Evolutionary conservation across 2,329 filamentous ascomycete species (phyloP).

Genomic region (Claviceps arundinis): DNA sequence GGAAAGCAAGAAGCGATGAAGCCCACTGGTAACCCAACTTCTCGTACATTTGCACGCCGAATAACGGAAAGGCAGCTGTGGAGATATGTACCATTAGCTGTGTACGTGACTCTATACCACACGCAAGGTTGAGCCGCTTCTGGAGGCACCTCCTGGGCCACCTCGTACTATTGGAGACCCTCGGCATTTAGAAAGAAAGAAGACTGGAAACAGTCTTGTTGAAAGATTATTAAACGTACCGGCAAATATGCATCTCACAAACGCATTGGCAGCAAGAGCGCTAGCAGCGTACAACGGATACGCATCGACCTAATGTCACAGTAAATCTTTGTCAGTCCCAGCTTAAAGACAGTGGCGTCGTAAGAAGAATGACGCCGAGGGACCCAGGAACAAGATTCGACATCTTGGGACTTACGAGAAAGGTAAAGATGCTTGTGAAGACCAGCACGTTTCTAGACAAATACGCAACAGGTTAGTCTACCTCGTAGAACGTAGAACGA

Average conservation of each 20-base stretch:
- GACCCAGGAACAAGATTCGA: too few species aligned
- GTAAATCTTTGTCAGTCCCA: not conserved
- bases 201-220: not conserved
- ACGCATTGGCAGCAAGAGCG: conserved; percentile 73
- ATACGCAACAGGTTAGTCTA: conserved; percentile 15
- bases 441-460: conserved; percentile 54
- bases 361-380: not conserved
- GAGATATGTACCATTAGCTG: conserved; percentile 5
- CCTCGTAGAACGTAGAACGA: conserved; percentile 1
- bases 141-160: too few species aligned
- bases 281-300: conserved; percentile 64
- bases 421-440: conserved; percentile 79
- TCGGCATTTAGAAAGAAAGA: not conserved
- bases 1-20: conserved; percentile 45
- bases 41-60: conserved; percentile 61
- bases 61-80: conserved; percentile 60
- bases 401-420: conserved; percentile 45
- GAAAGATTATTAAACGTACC: conserved; percentile 24
- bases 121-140: too few species aligned
- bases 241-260: conserved; percentile 65
- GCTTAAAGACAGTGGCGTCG: not conserved
- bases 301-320: conserved; percentile 45
- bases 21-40: conserved; percentile 60
- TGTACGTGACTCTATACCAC: not conserved
- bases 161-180: too few species aligned